Evolutionary conservation across 345 rosid genomes (phyloP), one percentile per base, ranked within the genome.

Genomic region (Reutealis trisperma): DNA sequence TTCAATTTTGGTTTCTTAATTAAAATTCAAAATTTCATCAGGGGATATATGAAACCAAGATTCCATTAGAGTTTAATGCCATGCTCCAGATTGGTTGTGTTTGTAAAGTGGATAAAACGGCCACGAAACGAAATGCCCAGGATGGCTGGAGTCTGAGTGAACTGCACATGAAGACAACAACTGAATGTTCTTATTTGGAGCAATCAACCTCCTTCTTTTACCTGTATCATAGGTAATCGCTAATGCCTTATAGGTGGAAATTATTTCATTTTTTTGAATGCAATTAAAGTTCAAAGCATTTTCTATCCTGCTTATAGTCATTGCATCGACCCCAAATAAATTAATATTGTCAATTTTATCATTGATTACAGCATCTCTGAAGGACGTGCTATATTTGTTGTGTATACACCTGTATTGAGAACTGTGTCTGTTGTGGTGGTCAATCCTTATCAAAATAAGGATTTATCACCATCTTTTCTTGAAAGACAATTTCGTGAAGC

Each of bases 71-170:
- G 77, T 95, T 89, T 77, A 88, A 84, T 78, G 92, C 96, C 71
- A 85, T 95, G 73, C 88, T 93, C 77, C 94, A 92, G 83, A 88
- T 95, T 74, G 99, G 98, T 63, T 92, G 99, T 78, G 97, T 95
- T 54, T 95, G 99, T 88, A 91, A 93, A 84, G 88, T 88, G 80
- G 97, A 92, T 76, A 90, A 92, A 71, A 68, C 89, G 32, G 88
- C 89, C 55, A 89, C 81, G 83, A 90, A 86, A 78, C 86, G 91
- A 74, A 89, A 76, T 81, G 84, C 86, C 44, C 97, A 88, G 81
- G 96, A 95, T 81, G 85, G 90, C 77, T 95, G 99, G 99, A 87
- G 84, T 78, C 70, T 93, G 80, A 85, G 79, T 72, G 99, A 95
- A 82, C 80, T 95, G 79, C 93, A 88, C 70, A 92, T 92, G 97